Percentiles rank a stretch among this genome's conserved stretches.
Evolutionary conservation across 768 basidiomycete genomes (phyloP).

Genomic region (Lentinula sp.): DNA sequence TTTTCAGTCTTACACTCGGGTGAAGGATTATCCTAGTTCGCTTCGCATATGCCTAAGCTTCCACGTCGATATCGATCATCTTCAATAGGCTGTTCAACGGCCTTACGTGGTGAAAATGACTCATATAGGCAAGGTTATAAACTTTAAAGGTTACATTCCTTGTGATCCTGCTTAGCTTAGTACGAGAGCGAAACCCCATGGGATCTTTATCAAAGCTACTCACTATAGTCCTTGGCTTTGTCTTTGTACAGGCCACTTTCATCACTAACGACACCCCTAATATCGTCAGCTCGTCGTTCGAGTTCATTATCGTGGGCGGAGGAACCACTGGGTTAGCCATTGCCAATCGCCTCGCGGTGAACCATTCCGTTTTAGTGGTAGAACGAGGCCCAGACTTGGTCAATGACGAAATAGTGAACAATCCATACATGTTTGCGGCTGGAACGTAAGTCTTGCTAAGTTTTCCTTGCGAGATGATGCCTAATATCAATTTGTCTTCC

Average conservation of each 20-base stretch:
- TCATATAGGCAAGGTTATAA: too few relatives aligned
- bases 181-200: not conserved
- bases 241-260: not conserved
- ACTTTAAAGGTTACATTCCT: too few relatives aligned
- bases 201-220: not conserved
- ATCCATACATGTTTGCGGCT: slow-evolving; percentile 6
- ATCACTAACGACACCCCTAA: slow-evolving; percentile 11
- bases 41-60: too few relatives aligned
- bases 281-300: slow-evolving; percentile 5
- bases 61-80: too few relatives aligned
- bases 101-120: too few relatives aligned
- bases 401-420: slow-evolving; percentile 5
- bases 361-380: slow-evolving; percentile 15
- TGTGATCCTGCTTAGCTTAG: not conserved
- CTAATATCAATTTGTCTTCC: not conserved
- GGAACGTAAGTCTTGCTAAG: not conserved
- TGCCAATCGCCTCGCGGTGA: slow-evolving; percentile 15
- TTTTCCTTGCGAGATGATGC: not conserved
- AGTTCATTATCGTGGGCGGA: slow-evolving; percentile 12
- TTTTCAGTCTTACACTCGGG: not conserved
- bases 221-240: not conserved
- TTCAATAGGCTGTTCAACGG: too few relatives aligned
- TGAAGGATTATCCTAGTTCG: too few relatives aligned
- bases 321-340: slow-evolving; percentile 17
- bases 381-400: slow-evolving; percentile 22